Percentiles rank a stretch among this genome's conserved stretches.
Conservation (phyloP, 208 protist genomes). For the Strigomonas culicis region DNA sequence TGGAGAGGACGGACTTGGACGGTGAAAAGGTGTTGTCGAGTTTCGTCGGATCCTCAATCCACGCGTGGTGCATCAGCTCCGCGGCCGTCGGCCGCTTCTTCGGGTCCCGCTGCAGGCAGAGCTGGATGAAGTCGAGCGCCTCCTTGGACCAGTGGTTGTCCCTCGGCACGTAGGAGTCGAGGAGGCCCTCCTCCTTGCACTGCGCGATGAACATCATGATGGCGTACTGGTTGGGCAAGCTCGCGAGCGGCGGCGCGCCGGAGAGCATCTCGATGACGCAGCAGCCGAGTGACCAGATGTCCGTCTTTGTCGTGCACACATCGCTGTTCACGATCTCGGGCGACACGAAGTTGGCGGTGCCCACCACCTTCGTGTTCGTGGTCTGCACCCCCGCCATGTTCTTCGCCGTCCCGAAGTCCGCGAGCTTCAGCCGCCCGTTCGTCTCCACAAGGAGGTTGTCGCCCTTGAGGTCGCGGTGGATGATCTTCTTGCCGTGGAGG, state of each 20-base stretch:
- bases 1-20: neutral
- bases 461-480: constrained; percentile 91
- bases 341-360: constrained; percentile 91
- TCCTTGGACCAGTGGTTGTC: constrained; percentile 44
- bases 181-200: constrained; percentile 29
- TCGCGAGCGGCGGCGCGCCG: constrained; percentile 53
- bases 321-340: constrained; percentile 78
- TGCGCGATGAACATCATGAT: constrained; percentile 80
- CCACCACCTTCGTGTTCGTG: constrained; percentile 42
- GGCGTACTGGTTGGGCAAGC: constrained; percentile 63
- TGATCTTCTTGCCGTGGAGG: constrained; percentile 76
- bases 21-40: constrained; percentile 1
- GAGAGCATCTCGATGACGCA: constrained; percentile 91
- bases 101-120: constrained; percentile 58
- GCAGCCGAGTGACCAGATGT: constrained; percentile 92
- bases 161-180: constrained; percentile 56
- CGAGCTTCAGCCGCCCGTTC: constrained; percentile 71
- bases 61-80: constrained; percentile 61
- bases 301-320: constrained; percentile 33
- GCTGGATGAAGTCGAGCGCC: constrained; percentile 50
- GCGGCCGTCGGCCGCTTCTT: constrained; percentile 38
- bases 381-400: constrained; percentile 23
- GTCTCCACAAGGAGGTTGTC: constrained; percentile 90
- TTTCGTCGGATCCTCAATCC: constrained; percentile 21
- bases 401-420: constrained; percentile 80